These are phyloP conservation scores for Amaranthus hypochondriacus DNA, from an alignment of 148 eudicot species.

Conservation along the genomic window DNA sequence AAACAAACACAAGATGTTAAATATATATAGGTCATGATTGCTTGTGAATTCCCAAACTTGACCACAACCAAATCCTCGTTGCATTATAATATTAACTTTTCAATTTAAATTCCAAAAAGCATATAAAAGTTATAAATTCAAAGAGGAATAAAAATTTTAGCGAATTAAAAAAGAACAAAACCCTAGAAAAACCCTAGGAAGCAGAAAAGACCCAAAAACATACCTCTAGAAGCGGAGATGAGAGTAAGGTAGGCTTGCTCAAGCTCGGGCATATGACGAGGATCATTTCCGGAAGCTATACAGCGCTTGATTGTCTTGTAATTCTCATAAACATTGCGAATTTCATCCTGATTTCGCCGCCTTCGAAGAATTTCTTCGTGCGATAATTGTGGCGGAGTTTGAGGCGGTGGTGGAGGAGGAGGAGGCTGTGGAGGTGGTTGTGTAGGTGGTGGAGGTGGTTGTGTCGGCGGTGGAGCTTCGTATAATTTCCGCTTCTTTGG, in stretches of 20 bases:
- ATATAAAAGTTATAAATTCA: background rate
- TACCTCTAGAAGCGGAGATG: conserved; percentile 79
- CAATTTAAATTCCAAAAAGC: background rate
- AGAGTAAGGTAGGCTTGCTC: conserved; percentile 79
- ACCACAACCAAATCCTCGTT: too few relatives aligned
- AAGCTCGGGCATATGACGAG: conserved; percentile 51
- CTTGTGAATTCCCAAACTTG: too few relatives aligned
- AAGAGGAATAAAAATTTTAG: background rate
- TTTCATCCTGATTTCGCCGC: conserved; percentile 68
- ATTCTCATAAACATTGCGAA: conserved; percentile 56
- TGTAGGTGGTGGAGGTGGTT: conserved; percentile 31
- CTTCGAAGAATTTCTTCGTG: conserved; percentile 59
- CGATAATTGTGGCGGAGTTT: conserved; percentile 39
- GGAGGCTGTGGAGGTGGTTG: conserved; percentile 33
- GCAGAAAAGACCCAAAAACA: background rate
- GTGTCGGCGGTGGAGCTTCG: conserved; percentile 32
- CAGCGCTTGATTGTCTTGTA: conserved; percentile 65
- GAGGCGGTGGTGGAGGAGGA: conserved; percentile 24
- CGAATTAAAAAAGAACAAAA: background rate
- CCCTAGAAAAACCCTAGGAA: conserved; percentile 19
- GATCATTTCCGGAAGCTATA: conserved; percentile 29
- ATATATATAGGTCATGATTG: too few relatives aligned
- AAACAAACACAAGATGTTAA: too few relatives aligned
- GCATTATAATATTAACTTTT: background rate
- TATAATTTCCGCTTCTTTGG: conserved; percentile 74